These are phyloP conservation scores for Verticillium longisporum DNA, from an alignment of 2,329 filamentous ascomycete species.

Conservation along the genomic window DNA sequence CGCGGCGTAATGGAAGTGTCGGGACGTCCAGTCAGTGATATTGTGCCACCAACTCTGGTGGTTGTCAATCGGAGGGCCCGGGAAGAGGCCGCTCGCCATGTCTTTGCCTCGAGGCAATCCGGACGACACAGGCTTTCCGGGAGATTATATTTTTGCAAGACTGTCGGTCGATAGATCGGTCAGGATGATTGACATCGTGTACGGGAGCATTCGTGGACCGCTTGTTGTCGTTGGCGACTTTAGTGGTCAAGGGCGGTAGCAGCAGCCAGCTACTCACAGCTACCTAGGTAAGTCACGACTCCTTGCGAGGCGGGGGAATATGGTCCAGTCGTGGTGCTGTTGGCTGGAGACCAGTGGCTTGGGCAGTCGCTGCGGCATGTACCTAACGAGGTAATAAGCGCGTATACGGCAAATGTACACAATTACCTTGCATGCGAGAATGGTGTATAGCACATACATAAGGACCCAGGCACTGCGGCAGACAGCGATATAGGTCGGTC, in stretches of 20 bases:
- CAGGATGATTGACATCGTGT: background rate
- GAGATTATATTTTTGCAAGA: background rate
- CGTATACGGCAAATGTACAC: too few relatives aligned
- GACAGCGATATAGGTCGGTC: too few relatives aligned
- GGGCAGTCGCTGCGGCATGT: too few relatives aligned
- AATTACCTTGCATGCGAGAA: too few relatives aligned
- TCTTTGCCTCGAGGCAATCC: background rate
- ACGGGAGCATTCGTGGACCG: background rate
- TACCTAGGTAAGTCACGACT: too few relatives aligned
- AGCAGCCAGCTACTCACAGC: too few relatives aligned
- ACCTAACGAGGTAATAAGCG: too few relatives aligned
- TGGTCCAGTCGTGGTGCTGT: too few relatives aligned
- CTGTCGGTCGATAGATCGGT: background rate
- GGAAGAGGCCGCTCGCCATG: background rate
- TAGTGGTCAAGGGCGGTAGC: background rate
- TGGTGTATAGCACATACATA: too few relatives aligned
- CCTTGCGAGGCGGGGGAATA: too few relatives aligned
- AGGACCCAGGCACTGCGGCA: too few relatives aligned
- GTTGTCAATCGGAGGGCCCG: slow-evolving; percentile 14
- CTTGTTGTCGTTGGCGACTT: background rate
- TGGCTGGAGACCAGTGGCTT: too few relatives aligned
- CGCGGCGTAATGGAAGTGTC: slow-evolving; percentile 33
- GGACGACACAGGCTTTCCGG: background rate
- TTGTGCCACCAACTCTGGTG: slow-evolving; percentile 43
- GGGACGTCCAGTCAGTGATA: slow-evolving; percentile 44